Evolutionary conservation across 345 rosid genomes (phyloP).

Genomic region (Viola odorata): DNA sequence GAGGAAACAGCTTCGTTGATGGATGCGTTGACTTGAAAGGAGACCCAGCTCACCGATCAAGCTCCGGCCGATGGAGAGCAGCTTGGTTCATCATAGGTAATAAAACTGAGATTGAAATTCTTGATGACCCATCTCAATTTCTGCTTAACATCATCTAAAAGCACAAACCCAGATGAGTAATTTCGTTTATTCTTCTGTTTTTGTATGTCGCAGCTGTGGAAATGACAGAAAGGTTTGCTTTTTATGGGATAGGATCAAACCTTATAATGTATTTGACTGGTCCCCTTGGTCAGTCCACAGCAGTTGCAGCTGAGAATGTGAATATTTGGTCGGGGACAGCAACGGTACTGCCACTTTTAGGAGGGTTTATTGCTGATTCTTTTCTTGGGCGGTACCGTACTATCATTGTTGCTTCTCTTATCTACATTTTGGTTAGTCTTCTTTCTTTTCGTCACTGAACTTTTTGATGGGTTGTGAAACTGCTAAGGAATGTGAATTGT

Average conservation of each 20-base stretch:
- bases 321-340: conserved; percentile 14
- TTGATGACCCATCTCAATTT: background rate
- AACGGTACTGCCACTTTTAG: conserved; percentile 1
- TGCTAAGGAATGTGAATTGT: too few species aligned
- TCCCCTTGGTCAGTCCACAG: conserved; percentile 9
- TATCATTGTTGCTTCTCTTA: conserved; percentile 4
- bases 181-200: too few species aligned
- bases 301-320: conserved; percentile 8
- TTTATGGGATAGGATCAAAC: conserved; percentile 3
- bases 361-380: conserved; percentile 14
- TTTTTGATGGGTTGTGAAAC: background rate
- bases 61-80: conserved; percentile 11
- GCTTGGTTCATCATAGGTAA: conserved; percentile 9
- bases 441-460: background rate
- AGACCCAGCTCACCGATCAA: conserved; percentile 8
- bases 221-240: conserved; percentile 11
- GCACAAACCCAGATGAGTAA: background rate
- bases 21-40: conserved; percentile 8
- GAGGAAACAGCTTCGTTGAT: background rate
- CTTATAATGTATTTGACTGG: conserved; percentile 9
- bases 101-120: background rate
- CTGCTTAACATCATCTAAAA: background rate
- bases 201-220: conserved; percentile 3
- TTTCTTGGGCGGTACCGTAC: conserved; percentile 17
- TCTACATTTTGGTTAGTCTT: conserved; percentile 3